These are phyloP conservation scores for Heterobasidion annosum DNA, from an alignment of 1,284 basidiomycete genomes.

Conservation along the genomic window DNA sequence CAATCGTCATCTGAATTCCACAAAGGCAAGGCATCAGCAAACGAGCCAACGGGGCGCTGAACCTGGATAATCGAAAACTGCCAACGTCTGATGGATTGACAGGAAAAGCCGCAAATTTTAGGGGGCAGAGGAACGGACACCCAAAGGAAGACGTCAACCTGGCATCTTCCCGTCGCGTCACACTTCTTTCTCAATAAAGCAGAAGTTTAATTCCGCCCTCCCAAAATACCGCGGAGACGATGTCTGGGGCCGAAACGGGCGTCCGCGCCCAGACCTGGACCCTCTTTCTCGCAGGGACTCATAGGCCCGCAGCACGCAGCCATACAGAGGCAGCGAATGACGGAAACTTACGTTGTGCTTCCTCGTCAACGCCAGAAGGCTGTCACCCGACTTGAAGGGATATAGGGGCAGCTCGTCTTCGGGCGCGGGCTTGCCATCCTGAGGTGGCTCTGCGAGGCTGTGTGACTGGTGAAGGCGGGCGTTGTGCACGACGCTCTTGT, in stretches of 20 bases:
- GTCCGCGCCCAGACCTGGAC: neutral
- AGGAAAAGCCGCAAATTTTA: no score
- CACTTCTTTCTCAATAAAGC: neutral
- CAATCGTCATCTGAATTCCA: constrained; percentile 70
- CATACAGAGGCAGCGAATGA: neutral
- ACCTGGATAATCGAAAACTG: no score
- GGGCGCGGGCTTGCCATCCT: constrained; percentile 10
- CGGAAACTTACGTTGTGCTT: constrained; percentile 66
- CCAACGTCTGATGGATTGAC: no score
- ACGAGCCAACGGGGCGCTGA: no score
- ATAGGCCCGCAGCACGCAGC: neutral
- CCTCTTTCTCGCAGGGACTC: neutral
- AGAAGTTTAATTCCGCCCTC: neutral
- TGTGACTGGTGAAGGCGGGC: constrained; percentile 71
- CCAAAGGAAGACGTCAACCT: no score
- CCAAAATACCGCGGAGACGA: neutral
- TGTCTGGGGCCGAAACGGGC: neutral
- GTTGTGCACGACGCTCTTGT: constrained; percentile 71
- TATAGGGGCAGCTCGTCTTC: constrained; percentile 59
- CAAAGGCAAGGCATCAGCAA: no score
- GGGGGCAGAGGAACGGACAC: no score
- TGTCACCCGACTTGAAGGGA: constrained; percentile 77
- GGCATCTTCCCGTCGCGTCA: no score
- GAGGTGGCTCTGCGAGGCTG: constrained; percentile 30
- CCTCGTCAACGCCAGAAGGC: constrained; percentile 67